Evolutionary conservation across 2,329 filamentous ascomycete species (phyloP), one percentile per base, ranked within the genome.

Genomic region (Penicillium sp.): DNA sequence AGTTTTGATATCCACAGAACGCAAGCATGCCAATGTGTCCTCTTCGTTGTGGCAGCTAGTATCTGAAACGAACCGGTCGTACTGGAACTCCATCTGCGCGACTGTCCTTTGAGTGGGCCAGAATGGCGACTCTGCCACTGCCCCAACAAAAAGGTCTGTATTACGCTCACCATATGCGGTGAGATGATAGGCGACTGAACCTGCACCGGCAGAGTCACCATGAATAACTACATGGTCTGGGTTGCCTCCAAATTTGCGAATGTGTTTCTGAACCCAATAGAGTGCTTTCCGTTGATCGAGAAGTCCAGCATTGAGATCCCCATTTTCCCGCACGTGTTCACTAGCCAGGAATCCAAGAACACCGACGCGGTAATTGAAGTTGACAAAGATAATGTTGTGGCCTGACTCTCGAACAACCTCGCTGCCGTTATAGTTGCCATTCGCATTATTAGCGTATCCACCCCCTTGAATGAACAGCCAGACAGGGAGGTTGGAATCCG

Each of bases 301-400:
- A 8, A 89, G 68, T 0, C 86, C 86, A 2, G 74, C 82, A 63
- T 89, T 89, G 9, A 87, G 74, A 46, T 80, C 77, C 0, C 85
- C 85, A 59, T 83, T 72, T 6, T 72, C 65, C 37, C 78, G 77
- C 10, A 88, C 75, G 31, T 79, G 73, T 38, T 83, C 78, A 45
- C 83, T 80, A 0, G 83, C 80, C 1, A 89, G 75, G 60, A 88
- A 89, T 0, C 86, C 86, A 61, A 82, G 82, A 0, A 82, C 72
- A 0, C 84, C 84, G 7, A 88, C 81, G 7, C 86, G 79, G 67
- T 91, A 91, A 70, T 90, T 91, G 71, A 89, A 80, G 13, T 80
- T 85, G 2, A 91, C 86, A 0, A 90, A 82, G 0, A 91, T 72
- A 29, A 90, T 84, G 38, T 80, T 75, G 48, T 80, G 71, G 15